Evolutionary conservation across 768 basidiomycete genomes (phyloP).

Genomic region (Crassisporium funariophilum): DNA sequence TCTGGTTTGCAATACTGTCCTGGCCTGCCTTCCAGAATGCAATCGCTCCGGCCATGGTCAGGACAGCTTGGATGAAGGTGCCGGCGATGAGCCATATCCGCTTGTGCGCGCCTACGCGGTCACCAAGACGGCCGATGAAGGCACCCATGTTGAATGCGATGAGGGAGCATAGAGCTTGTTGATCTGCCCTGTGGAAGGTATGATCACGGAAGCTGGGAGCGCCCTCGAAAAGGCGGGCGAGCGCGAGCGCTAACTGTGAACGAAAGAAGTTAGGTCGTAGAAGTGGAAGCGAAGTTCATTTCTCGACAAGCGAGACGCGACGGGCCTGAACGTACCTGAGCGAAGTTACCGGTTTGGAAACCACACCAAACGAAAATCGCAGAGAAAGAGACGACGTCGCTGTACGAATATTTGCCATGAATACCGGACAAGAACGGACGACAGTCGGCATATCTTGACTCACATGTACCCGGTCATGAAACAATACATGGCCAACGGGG

Average conservation of each 20-base stretch:
- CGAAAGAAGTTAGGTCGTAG: conserved; percentile 42
- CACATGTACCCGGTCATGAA: conserved; percentile 82
- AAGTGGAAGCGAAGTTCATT: background rate
- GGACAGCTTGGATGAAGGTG: conserved; percentile 72
- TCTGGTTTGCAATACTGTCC: conserved; percentile 48
- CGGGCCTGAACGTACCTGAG: conserved; percentile 47
- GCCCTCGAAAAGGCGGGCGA: conserved; percentile 77
- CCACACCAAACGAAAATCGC: conserved; percentile 85
- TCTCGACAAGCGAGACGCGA: background rate
- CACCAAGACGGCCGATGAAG: conserved; percentile 83
- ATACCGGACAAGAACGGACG: background rate
- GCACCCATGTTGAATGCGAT: conserved; percentile 77
- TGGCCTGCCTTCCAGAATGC: conserved; percentile 71
- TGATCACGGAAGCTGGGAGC: conserved; percentile 46
- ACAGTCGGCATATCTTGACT: conserved; percentile 24
- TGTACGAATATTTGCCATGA: conserved; percentile 26
- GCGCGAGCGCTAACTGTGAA: conserved; percentile 75
- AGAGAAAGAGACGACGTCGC: conserved; percentile 74
- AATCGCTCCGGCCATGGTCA: conserved; percentile 75
- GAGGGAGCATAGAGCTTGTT: conserved; percentile 82
- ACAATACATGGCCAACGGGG: conserved; percentile 62
- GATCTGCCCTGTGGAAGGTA: conserved; percentile 78
- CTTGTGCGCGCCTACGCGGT: conserved; percentile 71
- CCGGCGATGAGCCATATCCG: conserved; percentile 75
- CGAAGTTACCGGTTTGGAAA: conserved; percentile 81